Conservation (phyloP, 2,329 filamentous ascomycete genomes). For the Claviceps maximensis region DNA sequence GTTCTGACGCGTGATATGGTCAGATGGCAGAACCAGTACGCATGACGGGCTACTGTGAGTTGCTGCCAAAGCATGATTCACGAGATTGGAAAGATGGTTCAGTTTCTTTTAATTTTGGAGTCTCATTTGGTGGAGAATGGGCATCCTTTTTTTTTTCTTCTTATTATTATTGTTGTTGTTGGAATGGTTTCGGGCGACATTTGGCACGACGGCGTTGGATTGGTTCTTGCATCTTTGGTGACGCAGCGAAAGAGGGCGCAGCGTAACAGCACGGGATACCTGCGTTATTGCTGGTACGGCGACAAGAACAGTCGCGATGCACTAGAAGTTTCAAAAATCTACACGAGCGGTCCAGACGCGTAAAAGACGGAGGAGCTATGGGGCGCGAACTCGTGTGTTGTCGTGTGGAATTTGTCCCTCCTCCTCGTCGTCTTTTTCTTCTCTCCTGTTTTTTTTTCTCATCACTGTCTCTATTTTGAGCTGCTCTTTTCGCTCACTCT, state of each 20-base stretch:
- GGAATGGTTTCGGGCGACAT: neutral
- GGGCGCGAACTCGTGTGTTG: neutral
- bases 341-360: neutral
- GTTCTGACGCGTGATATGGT: conserved; percentile 65
- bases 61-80: neutral
- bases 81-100: neutral
- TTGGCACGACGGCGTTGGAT: conserved; percentile 6
- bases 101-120: neutral
- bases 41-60: conserved; percentile 13
- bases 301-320: neutral
- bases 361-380: neutral
- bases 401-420: neutral
- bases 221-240: conserved; percentile 5
- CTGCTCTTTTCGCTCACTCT: neutral
- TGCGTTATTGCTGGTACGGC: neutral
- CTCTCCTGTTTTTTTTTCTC: neutral
- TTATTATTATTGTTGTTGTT: neutral
- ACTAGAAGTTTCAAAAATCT: neutral
- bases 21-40: conserved; percentile 70
- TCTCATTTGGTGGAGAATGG: neutral
- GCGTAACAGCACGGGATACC: neutral
- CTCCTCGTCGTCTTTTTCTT: neutral
- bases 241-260: neutral
- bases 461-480: neutral
- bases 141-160: neutral